Percentiles rank a stretch among this genome's conserved stretches.
phyloP scores from a whole-genome alignment of 2,329 filamentous ascomycete genomes.

The Aspergillus brunneoviolaceus region DNA sequence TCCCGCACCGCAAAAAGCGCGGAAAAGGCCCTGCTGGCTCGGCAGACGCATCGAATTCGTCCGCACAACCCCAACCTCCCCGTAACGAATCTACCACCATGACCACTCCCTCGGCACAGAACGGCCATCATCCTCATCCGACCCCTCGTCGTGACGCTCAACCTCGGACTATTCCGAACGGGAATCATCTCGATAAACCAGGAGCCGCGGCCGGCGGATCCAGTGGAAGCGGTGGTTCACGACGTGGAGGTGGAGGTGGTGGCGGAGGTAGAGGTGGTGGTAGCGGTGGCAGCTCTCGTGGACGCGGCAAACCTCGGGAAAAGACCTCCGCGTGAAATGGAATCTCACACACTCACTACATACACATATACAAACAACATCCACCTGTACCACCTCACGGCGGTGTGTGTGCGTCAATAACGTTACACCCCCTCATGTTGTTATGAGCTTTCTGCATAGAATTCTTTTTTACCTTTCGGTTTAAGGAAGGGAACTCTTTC shows the following conservation, averaged over 20 bases:
- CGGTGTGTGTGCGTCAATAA: no score
- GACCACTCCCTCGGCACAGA: background rate
- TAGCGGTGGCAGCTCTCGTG: constrained; percentile 4
- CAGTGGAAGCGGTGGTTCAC: constrained; percentile 11
- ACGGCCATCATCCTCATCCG: background rate
- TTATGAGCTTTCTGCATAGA: no score
- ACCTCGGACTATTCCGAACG: constrained; percentile 10
- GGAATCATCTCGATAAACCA: constrained; percentile 13
- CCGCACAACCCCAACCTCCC: background rate
- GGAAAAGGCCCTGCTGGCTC: constrained; percentile 11
- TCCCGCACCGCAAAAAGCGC: constrained; percentile 15
- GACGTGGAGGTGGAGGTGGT: constrained; percentile 24
- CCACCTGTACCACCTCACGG: no score
- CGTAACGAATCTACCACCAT: constrained; percentile 7
- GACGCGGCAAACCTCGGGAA: constrained; percentile 21
- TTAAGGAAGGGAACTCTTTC: no score
- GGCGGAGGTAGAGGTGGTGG: constrained; percentile 22
- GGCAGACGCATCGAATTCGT: background rate
- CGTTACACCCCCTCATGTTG: no score
- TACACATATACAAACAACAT: no score
- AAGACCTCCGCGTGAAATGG: background rate
- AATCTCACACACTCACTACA: no score
- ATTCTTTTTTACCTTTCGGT: no score
- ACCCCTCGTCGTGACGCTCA: constrained; percentile 15
- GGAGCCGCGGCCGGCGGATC: background rate